Evolutionary conservation across 73 alveolate species (phyloP).

Genomic region (Paraurostyla sp.): DNA sequence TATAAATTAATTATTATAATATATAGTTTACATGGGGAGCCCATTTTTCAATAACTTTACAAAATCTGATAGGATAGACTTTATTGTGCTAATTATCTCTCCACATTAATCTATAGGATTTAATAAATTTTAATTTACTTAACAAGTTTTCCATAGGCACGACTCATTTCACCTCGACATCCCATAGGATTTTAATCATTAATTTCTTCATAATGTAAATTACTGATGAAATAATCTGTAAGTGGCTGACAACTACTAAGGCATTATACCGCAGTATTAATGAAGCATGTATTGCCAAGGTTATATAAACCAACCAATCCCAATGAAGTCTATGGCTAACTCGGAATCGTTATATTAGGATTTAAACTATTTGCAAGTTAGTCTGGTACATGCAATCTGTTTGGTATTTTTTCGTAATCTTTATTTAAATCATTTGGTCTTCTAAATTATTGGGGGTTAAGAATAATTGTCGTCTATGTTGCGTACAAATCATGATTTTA

Average conservation of each 20-base stretch:
- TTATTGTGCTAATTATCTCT: conserved; percentile 56
- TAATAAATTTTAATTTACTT: conserved; percentile 21
- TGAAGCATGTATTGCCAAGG: conserved; percentile 97
- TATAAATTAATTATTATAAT: not conserved
- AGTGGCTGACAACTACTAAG: conserved; percentile 89
- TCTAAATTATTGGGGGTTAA: conserved; percentile 25
- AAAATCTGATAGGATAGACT: conserved; percentile 79
- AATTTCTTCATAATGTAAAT: conserved; percentile 73
- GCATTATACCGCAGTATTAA: conserved; percentile 96
- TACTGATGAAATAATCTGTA: conserved; percentile 87
- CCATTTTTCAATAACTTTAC: conserved; percentile 69
- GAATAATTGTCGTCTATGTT: conserved; percentile 18
- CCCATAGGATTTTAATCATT: conserved; percentile 83
- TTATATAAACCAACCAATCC: conserved; percentile 93
- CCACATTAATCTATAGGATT: conserved; percentile 38
- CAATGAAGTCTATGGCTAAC: conserved; percentile 41
- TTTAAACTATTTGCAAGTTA: conserved; percentile 4
- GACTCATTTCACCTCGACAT: conserved; percentile 79
- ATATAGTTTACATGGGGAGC: conserved; percentile 69
- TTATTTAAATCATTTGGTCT: conserved; percentile 1
- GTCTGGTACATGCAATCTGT: conserved; percentile 58
- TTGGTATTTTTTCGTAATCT: conserved; percentile 70
- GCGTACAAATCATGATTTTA: conserved; percentile 48
- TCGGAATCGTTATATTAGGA: conserved; percentile 48
- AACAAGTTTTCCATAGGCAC: conserved; percentile 54